phyloP scores from a whole-genome alignment of 2,329 filamentous ascomycete genomes.

The Madurella fahalii region DNA sequence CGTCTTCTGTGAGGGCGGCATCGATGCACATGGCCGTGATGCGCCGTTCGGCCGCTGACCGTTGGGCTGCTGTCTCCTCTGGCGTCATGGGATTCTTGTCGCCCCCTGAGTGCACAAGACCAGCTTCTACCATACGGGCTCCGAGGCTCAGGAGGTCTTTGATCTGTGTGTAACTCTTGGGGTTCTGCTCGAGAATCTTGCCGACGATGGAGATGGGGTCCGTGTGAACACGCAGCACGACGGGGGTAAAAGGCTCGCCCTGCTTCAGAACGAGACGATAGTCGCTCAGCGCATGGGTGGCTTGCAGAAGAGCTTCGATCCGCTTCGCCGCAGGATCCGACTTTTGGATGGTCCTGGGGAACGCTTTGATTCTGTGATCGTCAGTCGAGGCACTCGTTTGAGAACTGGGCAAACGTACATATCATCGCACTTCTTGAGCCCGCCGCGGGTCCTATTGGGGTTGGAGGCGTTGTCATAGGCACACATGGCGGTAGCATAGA shows the following conservation, averaged over 20 bases:
- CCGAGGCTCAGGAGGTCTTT: conserved; percentile 70
- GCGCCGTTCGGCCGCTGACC: conserved; percentile 52
- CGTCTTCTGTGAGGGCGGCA: conserved; percentile 69
- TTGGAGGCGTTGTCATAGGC: conserved; percentile 81
- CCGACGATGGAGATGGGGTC: conserved; percentile 71
- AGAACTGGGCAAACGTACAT: conserved; percentile 45
- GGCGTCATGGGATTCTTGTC: conserved; percentile 28
- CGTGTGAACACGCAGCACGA: conserved; percentile 69
- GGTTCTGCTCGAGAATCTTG: conserved; percentile 73
- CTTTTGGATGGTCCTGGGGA: conserved; percentile 53
- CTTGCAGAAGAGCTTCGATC: conserved; percentile 61
- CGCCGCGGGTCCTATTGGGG: conserved; percentile 70
- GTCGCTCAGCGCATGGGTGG: conserved; percentile 70
- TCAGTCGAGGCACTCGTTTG: neutral
- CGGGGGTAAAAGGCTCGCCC: conserved; percentile 74
- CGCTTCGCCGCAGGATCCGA: conserved; percentile 50
- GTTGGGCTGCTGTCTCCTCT: conserved; percentile 30
- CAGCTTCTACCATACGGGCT: conserved; percentile 60
- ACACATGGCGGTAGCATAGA: conserved; percentile 61
- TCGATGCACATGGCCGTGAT: conserved; percentile 79
- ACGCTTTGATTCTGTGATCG: conserved; percentile 54
- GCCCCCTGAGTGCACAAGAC: conserved; percentile 36
- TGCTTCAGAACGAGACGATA: conserved; percentile 77
- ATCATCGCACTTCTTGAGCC: conserved; percentile 71
- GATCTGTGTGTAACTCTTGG: conserved; percentile 67